Percentiles rank a stretch among this genome's conserved stretches.
Evolutionary conservation across 1,284 basidiomycete genomes (phyloP).

Genomic region (Leucocoprinus gongylophorus): DNA sequence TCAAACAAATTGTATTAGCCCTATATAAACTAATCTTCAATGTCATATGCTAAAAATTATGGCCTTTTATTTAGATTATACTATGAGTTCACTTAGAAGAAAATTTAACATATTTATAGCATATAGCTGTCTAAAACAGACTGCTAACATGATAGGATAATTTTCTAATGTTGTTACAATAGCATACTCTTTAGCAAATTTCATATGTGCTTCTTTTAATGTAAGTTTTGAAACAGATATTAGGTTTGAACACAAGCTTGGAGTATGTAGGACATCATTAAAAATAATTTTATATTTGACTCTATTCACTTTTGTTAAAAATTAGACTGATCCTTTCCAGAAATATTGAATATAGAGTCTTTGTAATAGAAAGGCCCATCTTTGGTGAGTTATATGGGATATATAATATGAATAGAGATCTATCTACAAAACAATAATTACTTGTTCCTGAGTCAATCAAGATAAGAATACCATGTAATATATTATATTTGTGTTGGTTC

Average conservation of each 20-base stretch:
- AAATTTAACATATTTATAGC: not conserved
- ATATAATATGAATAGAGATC: slow-evolving; percentile 16
- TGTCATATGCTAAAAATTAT: slow-evolving; percentile 20
- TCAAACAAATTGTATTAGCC: slow-evolving; percentile 8
- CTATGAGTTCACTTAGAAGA: not conserved
- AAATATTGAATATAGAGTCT: slow-evolving; percentile 17
- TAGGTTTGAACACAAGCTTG: slow-evolving; percentile 17
- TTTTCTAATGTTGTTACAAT: slow-evolving; percentile 4
- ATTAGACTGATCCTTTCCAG: slow-evolving; percentile 18
- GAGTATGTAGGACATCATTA: slow-evolving; percentile 18
- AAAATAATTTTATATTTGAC: slow-evolving; percentile 17
- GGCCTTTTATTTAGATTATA: slow-evolving; percentile 13
- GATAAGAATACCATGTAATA: too few species aligned
- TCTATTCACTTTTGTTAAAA: slow-evolving; percentile 4
- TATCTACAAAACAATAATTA: slow-evolving; percentile 21
- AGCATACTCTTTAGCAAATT: not conserved
- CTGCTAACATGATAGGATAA: not conserved
- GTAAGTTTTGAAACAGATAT: slow-evolving; percentile 17
- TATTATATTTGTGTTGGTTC: too few species aligned
- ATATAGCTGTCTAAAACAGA: not conserved
- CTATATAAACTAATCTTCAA: slow-evolving; percentile 16
- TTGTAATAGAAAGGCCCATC: slow-evolving; percentile 15
- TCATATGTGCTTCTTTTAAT: not conserved
- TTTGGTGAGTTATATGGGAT: not conserved
- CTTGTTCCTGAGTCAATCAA: slow-evolving; percentile 19